These are phyloP conservation scores for Thermothielavioides terrestris DNA, from an alignment of 495 filamentous ascomycete genomes.

Conservation along the genomic window DNA sequence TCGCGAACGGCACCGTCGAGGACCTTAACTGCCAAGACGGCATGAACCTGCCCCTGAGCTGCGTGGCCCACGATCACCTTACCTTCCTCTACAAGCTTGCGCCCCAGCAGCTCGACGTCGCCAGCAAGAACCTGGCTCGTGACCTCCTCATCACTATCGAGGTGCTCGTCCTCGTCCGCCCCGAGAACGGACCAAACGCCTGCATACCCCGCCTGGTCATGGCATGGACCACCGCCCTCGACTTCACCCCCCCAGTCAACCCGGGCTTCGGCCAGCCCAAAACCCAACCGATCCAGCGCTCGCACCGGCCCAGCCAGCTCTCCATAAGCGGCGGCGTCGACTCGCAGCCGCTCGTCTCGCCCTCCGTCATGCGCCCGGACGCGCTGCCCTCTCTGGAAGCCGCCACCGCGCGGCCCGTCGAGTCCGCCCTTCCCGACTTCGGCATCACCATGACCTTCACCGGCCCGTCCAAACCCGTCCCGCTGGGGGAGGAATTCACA, in stretches of 20 bases:
- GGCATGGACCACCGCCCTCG: constrained; percentile 72
- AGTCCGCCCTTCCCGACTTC: constrained; percentile 46
- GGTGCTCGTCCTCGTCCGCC: constrained; percentile 54
- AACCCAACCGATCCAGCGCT: constrained; percentile 52
- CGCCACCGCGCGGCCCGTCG: constrained; percentile 34
- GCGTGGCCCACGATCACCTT: constrained; percentile 73
- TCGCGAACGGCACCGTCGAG: constrained; percentile 61
- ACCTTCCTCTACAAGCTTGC: constrained; percentile 75
- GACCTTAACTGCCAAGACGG: constrained; percentile 50
- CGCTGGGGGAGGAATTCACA: constrained; percentile 67
- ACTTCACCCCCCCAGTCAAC: constrained; percentile 66
- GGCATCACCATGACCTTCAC: constrained; percentile 68
- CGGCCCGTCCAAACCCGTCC: constrained; percentile 43
- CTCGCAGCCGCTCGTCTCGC: constrained; percentile 35
- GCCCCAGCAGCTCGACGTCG: constrained; percentile 53
- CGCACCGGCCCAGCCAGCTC: constrained; percentile 55
- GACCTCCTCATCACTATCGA: constrained; percentile 53
- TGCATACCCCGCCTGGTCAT: constrained; percentile 70
- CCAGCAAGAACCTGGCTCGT: constrained; percentile 42
- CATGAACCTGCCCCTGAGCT: constrained; percentile 55
- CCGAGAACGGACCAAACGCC: constrained; percentile 28
- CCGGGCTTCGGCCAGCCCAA: constrained; percentile 44
- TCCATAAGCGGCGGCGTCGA: constrained; percentile 41
- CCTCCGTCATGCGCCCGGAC: constrained; percentile 43
- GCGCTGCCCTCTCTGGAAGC: constrained; percentile 46